Base-by-base conservation (phyloP, 257 asterid species). In the Solanum megistacrolobum region DNA sequence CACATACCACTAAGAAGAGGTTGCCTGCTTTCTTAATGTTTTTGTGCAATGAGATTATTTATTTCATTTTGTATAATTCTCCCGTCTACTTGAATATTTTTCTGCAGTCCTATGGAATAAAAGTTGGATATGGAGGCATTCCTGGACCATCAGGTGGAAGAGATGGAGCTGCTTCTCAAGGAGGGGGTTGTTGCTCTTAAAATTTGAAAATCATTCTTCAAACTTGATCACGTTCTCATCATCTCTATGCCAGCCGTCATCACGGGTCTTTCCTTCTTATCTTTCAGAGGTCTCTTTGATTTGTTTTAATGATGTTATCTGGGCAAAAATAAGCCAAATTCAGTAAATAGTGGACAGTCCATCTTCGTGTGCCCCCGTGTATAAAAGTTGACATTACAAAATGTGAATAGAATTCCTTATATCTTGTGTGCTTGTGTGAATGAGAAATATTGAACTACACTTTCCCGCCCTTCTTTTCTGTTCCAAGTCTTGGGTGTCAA, bases 81-180 rank as follows among this genome's bases (percentile, higher is more conserved):
- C 48, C 35, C 8, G 27, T 39, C 18, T 35, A 35, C 34, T 75
- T 32, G 58, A 21, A 34, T 65, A 31, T 34, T 60, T 81, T 62
- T 58, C 25, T 88, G 91, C 96, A 97, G 98, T 96, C 99, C 5
- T 91, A 93, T 71, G 99, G 99, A 58, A 97, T 97, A 76, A 95
- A 96, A 93, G 95, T 97, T 60, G 99, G 99, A 46, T 93, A 94
- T 31, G 97, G 96, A 72, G 97, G 98, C 71, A 91, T 93, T 68
- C 96, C 94, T 0, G 98, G 98, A 85, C 91, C 98, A 12, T 92
- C 98, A 48, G 96, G 97, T 39, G 95, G 97, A 43, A 92, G 98
- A 88, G 97, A 91, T 84, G 98, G 96, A 83, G 87, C 93, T 84
- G 91, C 91, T 83, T 89, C 98, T 88, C 99, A 94, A 89, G 94